Evolutionary conservation across 768 basidiomycete species (phyloP).

Genomic region (Tulasnella sp.): DNA sequence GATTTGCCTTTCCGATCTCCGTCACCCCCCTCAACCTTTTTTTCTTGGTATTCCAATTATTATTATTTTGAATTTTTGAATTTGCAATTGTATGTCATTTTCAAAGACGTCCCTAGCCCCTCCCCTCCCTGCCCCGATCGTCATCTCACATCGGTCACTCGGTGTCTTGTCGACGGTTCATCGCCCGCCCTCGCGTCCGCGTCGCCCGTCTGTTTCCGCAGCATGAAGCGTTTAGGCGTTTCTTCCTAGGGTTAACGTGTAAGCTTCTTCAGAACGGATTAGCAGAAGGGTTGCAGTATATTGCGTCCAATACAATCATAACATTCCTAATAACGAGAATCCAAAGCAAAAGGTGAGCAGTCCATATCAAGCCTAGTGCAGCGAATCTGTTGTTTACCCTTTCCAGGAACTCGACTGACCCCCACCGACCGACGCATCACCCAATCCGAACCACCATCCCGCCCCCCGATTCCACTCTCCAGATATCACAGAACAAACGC

Average conservation of each 20-base stretch:
- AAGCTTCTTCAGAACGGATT: neutral
- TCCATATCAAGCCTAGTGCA: neutral
- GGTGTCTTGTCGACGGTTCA: neutral
- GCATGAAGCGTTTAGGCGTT: neutral
- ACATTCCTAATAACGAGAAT: neutral
- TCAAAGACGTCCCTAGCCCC: neutral
- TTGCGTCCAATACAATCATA: neutral
- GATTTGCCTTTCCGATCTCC: conserved; percentile 11
- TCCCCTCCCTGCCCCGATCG: neutral
- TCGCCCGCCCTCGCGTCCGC: neutral
- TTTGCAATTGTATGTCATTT: neutral
- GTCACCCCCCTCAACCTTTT: neutral
- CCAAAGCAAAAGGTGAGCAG: neutral
- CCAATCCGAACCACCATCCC: neutral
- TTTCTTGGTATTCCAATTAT: neutral
- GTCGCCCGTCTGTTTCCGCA: neutral
- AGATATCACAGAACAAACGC: neutral
- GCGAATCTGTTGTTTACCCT: neutral
- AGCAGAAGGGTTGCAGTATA: neutral
- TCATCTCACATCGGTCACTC: neutral
- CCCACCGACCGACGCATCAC: neutral
- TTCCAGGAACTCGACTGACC: neutral
- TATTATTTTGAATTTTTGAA: neutral
- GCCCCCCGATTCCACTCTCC: neutral
- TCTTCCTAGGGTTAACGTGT: neutral